A percentile compares a stretch with the other conserved stretches of the same genome.
Conservation (phyloP, 345 rosid genomes). For the Aquilaria malaccensis region DNA sequence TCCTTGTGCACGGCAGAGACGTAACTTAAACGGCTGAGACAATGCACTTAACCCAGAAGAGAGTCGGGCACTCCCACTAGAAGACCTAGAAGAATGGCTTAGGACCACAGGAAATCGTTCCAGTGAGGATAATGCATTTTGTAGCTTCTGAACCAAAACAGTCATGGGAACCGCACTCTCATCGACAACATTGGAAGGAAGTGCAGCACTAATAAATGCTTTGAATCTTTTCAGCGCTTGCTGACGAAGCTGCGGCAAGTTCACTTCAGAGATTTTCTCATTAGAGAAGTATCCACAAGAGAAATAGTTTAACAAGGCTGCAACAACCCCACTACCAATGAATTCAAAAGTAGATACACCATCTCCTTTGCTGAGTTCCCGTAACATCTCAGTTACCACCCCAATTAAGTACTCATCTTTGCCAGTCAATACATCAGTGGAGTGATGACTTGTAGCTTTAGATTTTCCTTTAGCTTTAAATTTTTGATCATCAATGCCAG, state of each 20-base stretch:
- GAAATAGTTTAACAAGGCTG: slow-evolving; percentile 85
- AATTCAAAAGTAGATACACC: slow-evolving; percentile 99
- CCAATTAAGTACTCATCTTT: slow-evolving; percentile 83
- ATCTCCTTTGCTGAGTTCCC: slow-evolving; percentile 89
- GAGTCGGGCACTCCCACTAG: slow-evolving; percentile 87
- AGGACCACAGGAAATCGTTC: slow-evolving; percentile 97
- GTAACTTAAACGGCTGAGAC: slow-evolving; percentile 92
- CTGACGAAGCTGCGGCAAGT: slow-evolving; percentile 75
- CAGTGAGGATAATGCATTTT: slow-evolving; percentile 83
- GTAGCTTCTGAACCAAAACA: slow-evolving; percentile 93
- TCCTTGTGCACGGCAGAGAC: slow-evolving; percentile 86
- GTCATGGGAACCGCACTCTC: slow-evolving; percentile 57
- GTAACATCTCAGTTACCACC: slow-evolving; percentile 72
- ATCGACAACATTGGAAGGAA: slow-evolving; percentile 49
- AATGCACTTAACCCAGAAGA: slow-evolving; percentile 95
- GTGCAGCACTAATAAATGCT: slow-evolving; percentile 69
- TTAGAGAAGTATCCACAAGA: slow-evolving; percentile 82
- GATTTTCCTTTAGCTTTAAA: slow-evolving; percentile 82
- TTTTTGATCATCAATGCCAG: slow-evolving; percentile 78
- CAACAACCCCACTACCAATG: slow-evolving; percentile 95
- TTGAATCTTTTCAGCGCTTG: slow-evolving; percentile 75
- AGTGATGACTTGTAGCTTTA: slow-evolving; percentile 55
- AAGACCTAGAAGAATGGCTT: slow-evolving; percentile 85
- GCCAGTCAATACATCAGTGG: slow-evolving; percentile 47
- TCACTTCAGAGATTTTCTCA: slow-evolving; percentile 76